Conservation (phyloP, 2,329 filamentous ascomycete species). For the Colletotrichum falcatum region DNA sequence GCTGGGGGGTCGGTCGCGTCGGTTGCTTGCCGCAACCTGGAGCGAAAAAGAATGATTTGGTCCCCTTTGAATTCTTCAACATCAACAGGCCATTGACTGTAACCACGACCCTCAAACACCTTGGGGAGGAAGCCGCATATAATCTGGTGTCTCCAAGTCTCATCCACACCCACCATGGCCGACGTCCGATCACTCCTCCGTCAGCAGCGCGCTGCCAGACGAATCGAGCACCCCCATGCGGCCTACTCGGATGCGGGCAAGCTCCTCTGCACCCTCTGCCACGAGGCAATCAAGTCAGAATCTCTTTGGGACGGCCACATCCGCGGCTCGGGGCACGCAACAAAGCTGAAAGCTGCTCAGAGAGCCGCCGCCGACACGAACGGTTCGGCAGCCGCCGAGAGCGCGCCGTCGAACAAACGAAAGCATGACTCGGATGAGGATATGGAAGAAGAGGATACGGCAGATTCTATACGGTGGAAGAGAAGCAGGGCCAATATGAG, state of each 20-base stretch:
- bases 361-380: conserved; percentile 28
- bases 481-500: conserved; percentile 56
- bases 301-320: conserved; percentile 75
- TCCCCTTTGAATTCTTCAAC: conserved; percentile 15
- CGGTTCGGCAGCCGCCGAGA: conserved; percentile 23
- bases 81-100: conserved; percentile 29
- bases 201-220: conserved; percentile 79
- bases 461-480: conserved; percentile 56
- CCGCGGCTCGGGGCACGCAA: conserved; percentile 57
- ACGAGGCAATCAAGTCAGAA: conserved; percentile 73
- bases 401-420: conserved; percentile 45
- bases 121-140: background rate
- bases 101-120: background rate
- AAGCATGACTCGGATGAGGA: conserved; percentile 45
- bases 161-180: conserved; percentile 65
- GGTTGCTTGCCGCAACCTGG: conserved; percentile 14
- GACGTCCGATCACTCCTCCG: conserved; percentile 85
- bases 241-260: conserved; percentile 76
- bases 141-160: conserved; percentile 8
- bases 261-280: conserved; percentile 76
- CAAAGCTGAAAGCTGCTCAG: conserved; percentile 12
- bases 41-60: conserved; percentile 19
- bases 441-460: conserved; percentile 52
- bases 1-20: conserved; percentile 22
- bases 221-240: conserved; percentile 77